Conservation (phyloP, 225 moss, liverwort and hornwort genomes). For the Pseudoscleropodium purum region DNA sequence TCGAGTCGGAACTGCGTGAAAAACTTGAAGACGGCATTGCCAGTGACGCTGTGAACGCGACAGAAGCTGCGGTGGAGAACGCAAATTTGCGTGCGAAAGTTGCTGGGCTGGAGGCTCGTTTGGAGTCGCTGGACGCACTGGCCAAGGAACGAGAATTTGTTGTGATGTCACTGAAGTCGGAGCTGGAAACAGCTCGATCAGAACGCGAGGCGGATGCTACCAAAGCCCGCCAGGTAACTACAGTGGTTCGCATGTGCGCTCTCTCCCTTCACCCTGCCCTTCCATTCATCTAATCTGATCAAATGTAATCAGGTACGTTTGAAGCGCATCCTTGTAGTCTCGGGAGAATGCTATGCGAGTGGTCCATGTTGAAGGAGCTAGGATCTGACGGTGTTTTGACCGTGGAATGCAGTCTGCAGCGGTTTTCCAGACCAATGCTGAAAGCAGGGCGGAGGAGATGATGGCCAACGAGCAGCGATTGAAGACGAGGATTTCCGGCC, state of each 20-base stretch:
- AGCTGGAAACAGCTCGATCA: constrained; percentile 21
- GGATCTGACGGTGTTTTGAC: background rate
- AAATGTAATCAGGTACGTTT: background rate
- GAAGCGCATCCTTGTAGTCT: background rate
- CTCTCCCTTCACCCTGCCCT: constrained; percentile 3
- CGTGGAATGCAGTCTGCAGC: constrained; percentile 39
- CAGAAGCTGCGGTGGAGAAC: constrained; percentile 17
- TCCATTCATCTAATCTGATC: background rate
- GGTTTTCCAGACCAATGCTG: constrained; percentile 33
- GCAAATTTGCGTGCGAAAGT: background rate
- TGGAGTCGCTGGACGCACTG: constrained; percentile 20
- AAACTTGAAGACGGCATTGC: background rate
- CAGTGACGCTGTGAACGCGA: background rate
- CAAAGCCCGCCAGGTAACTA: constrained; percentile 43
- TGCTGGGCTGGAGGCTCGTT: constrained; percentile 13
- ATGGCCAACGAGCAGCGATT: constrained; percentile 11
- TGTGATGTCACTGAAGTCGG: constrained; percentile 21
- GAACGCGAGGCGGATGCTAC: constrained; percentile 28
- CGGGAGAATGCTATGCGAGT: background rate
- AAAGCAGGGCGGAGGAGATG: constrained; percentile 20
- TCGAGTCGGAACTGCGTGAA: constrained; percentile 23
- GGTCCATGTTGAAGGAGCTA: background rate
- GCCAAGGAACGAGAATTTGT: constrained; percentile 12
- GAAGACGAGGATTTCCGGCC: background rate
- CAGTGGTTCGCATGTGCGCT: constrained; percentile 38